These are phyloP conservation scores for Exobasidium cylindrosporum DNA, from an alignment of 1,284 basidiomycete genomes.

Conservation along the genomic window DNA sequence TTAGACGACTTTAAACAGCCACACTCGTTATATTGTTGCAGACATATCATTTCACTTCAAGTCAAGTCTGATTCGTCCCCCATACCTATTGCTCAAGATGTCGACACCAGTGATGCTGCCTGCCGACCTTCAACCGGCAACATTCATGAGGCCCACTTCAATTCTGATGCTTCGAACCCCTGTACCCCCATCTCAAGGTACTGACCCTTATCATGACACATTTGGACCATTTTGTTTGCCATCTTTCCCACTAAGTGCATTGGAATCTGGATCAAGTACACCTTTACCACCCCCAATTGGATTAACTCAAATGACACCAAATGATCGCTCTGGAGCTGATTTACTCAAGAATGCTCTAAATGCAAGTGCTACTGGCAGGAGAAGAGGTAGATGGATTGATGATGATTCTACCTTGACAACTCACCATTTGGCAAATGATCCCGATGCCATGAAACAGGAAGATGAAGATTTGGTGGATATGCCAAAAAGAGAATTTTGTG, in stretches of 20 bases:
- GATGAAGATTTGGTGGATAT: slow-evolving; percentile 20
- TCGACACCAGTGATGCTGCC: not conserved
- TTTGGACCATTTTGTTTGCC: slow-evolving; percentile 53
- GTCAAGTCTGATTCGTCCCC: too few species aligned
- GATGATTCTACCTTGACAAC: slow-evolving; percentile 46
- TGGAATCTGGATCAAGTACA: slow-evolving; percentile 47
- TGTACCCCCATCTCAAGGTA: slow-evolving; percentile 44
- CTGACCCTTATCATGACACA: slow-evolving; percentile 52
- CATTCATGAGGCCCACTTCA: slow-evolving; percentile 14
- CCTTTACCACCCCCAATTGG: slow-evolving; percentile 24
- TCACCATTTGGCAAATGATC: slow-evolving; percentile 33
- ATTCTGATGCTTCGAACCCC: slow-evolving; percentile 48
- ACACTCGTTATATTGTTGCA: too few species aligned
- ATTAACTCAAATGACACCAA: slow-evolving; percentile 11
- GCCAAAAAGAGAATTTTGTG: slow-evolving; percentile 38
- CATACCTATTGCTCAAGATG: slow-evolving; percentile 4
- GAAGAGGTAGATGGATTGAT: slow-evolving; percentile 39
- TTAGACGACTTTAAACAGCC: too few species aligned
- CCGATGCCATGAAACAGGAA: slow-evolving; percentile 18
- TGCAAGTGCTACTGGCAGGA: slow-evolving; percentile 22
- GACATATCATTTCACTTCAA: too few species aligned
- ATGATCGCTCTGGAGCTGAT: slow-evolving; percentile 15
- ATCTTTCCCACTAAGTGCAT: slow-evolving; percentile 44
- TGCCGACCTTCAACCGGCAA: not conserved
- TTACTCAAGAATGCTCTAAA: slow-evolving; percentile 10